A percentile compares a stretch with the other conserved stretches of the same genome.
Conservation (phyloP, 495 filamentous ascomycete species). For the Amphirosellinia nigrospora region DNA sequence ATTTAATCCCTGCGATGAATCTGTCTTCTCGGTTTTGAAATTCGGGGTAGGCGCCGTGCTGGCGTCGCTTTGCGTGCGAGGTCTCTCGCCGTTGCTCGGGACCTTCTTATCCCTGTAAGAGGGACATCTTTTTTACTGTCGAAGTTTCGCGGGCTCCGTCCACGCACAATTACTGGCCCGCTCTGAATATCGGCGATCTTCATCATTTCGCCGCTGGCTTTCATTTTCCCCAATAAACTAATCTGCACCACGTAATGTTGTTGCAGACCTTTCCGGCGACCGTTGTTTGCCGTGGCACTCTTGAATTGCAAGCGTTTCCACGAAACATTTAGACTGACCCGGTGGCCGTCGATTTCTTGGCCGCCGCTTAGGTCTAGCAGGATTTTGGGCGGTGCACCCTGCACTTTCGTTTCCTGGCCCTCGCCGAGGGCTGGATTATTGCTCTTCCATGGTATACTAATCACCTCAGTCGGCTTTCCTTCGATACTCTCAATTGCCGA, state of each 20-base stretch:
- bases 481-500: conserved; percentile 91
- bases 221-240: conserved; percentile 64
- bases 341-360: conserved; percentile 72
- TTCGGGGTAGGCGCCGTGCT: conserved; percentile 32
- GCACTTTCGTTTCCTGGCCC: conserved; percentile 55
- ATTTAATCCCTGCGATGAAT: conserved; percentile 43
- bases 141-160: conserved; percentile 71
- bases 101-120: conserved; percentile 56
- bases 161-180: conserved; percentile 71
- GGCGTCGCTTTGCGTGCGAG: conserved; percentile 40
- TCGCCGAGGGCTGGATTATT: conserved; percentile 63
- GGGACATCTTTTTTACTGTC: conserved; percentile 71
- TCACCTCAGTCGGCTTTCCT: conserved; percentile 86
- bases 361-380: conserved; percentile 75
- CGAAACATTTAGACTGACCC: conserved; percentile 77
- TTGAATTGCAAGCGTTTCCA: conserved; percentile 95
- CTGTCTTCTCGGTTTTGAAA: conserved; percentile 42
- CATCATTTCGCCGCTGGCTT: conserved; percentile 63
- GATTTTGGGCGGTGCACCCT: conserved; percentile 60
- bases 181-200: conserved; percentile 67
- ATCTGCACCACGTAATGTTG: conserved; percentile 74
- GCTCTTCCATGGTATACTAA: conserved; percentile 92
- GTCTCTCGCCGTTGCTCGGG: conserved; percentile 29
- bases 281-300: conserved; percentile 87
- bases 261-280: conserved; percentile 71